Evolutionary conservation across 2,329 filamentous ascomycete genomes (phyloP).

Genomic region (Trichoderma endophyticum): DNA sequence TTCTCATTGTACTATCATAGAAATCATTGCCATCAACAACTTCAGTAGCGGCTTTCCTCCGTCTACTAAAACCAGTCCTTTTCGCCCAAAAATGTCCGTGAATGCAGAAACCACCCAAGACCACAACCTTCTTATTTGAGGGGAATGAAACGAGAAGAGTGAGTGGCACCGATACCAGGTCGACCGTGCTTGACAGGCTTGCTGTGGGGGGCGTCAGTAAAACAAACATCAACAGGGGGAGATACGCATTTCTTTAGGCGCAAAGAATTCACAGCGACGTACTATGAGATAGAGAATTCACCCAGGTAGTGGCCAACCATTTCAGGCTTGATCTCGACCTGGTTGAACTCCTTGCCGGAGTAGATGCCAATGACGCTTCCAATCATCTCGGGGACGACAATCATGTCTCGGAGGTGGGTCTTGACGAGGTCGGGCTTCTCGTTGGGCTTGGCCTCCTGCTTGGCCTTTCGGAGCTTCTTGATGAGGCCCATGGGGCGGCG

Average conservation of each 20-base stretch:
- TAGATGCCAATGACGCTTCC: conserved; percentile 98
- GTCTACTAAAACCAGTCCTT: conserved; percentile 54
- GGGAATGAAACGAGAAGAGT: conserved; percentile 99
- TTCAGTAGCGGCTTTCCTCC: conserved; percentile 43
- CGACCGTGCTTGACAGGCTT: conserved; percentile 99
- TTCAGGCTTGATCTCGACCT: conserved; percentile 99
- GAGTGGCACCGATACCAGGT: conserved; percentile 99
- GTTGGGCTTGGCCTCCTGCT: conserved; percentile 98
- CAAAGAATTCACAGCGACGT: conserved; percentile 45
- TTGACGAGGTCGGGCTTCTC: conserved; percentile 99
- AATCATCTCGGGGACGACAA: conserved; percentile 99
- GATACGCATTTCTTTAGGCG: not conserved
- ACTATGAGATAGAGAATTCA: conserved; percentile 99
- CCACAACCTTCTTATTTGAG: conserved; percentile 84
- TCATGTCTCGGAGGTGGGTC: conserved; percentile 99
- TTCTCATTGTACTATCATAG: conserved; percentile 44
- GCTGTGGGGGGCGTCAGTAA: conserved; percentile 61
- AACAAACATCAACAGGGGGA: not conserved
- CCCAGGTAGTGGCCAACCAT: conserved; percentile 99
- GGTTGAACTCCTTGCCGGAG: conserved; percentile 99
- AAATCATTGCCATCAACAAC: conserved; percentile 45
- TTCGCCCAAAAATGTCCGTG: conserved; percentile 55
- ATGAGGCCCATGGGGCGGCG: conserved; percentile 99
- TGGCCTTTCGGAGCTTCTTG: conserved; percentile 99
- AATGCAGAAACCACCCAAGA: conserved; percentile 55